Conservation (phyloP, 2,329 filamentous ascomycete genomes). For the Penicillium hordei region DNA sequence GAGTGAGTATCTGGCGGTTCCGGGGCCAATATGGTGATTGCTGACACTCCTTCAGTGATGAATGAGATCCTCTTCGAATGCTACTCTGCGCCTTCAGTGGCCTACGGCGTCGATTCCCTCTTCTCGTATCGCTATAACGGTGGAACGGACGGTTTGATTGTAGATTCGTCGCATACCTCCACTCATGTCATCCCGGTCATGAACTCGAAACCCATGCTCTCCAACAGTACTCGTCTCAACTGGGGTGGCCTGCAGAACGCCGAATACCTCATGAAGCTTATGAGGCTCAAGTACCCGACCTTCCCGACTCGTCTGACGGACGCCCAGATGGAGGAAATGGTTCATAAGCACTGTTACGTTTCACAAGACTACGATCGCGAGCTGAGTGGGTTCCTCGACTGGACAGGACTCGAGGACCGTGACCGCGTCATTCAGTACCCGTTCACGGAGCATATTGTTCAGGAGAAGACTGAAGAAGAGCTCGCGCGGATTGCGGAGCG, state of each 20-base stretch:
- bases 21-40: neutral
- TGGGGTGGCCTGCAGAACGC: slow-evolving; percentile 91
- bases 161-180: slow-evolving; percentile 89
- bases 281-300: slow-evolving; percentile 86
- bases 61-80: slow-evolving; percentile 96
- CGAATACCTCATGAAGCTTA: slow-evolving; percentile 86
- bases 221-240: slow-evolving; percentile 83
- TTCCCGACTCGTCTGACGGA: slow-evolving; percentile 84
- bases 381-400: slow-evolving; percentile 75
- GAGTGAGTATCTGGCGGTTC: slow-evolving; percentile 57
- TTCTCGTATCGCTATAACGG: slow-evolving; percentile 95
- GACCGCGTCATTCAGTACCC: slow-evolving; percentile 90
- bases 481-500: slow-evolving; percentile 86
- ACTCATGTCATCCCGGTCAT: slow-evolving; percentile 95
- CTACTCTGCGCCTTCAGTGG: slow-evolving; percentile 84
- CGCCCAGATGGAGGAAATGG: slow-evolving; percentile 82
- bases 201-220: slow-evolving; percentile 78
- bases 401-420: slow-evolving; percentile 86
- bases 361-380: slow-evolving; percentile 81
- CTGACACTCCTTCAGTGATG: slow-evolving; percentile 66
- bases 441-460: slow-evolving; percentile 82
- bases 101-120: slow-evolving; percentile 92
- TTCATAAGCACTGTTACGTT: slow-evolving; percentile 86
- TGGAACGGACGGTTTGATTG: slow-evolving; percentile 80
- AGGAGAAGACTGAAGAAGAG: slow-evolving; percentile 94